Conservation (phyloP, 441 rosid species). For the Heliophila coronopifolia region DNA sequence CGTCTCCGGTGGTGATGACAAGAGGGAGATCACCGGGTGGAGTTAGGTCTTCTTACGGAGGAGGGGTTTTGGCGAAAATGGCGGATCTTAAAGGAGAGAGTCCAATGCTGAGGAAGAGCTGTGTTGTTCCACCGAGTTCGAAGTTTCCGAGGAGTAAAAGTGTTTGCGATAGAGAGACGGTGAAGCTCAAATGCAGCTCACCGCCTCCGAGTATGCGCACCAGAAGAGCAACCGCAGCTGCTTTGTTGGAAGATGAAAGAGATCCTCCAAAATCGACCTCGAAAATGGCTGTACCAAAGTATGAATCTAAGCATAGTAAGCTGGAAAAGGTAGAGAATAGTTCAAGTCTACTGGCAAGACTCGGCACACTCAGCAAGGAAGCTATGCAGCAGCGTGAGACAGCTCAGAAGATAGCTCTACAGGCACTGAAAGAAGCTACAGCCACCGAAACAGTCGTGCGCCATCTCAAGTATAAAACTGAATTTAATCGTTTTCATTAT, state of each 20-base stretch:
- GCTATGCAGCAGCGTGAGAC: conserved; percentile 71
- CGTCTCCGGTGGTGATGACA: conserved; percentile 41
- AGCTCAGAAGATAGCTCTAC: conserved; percentile 79
- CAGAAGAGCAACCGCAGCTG: conserved; percentile 18
- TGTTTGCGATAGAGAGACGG: conserved; percentile 50
- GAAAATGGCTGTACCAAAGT: conserved; percentile 17
- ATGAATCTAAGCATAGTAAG: conserved; percentile 10
- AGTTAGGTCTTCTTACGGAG: conserved; percentile 65
- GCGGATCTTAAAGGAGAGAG: conserved; percentile 50
- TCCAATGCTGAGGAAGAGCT: conserved; percentile 68
- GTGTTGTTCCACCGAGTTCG: conserved; percentile 44
- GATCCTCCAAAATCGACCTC: conserved; percentile 6
- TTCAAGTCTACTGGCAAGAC: conserved; percentile 25
- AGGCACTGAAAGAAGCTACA: conserved; percentile 76
- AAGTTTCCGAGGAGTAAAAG: conserved; percentile 73
- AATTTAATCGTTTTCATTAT: not conserved
- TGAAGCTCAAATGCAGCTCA: conserved; percentile 31
- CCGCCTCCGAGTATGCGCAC: conserved; percentile 28
- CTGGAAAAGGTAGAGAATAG: conserved; percentile 19
- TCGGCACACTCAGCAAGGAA: conserved; percentile 67
- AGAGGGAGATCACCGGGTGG: conserved; percentile 40
- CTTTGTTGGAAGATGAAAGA: conserved; percentile 17
- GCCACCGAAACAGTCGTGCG: conserved; percentile 69
- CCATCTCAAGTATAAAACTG: conserved; percentile 55
- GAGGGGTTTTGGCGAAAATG: conserved; percentile 58